Conservation (phyloP, 306 rosid species). For the Elaeagnus macrophylla region DNA sequence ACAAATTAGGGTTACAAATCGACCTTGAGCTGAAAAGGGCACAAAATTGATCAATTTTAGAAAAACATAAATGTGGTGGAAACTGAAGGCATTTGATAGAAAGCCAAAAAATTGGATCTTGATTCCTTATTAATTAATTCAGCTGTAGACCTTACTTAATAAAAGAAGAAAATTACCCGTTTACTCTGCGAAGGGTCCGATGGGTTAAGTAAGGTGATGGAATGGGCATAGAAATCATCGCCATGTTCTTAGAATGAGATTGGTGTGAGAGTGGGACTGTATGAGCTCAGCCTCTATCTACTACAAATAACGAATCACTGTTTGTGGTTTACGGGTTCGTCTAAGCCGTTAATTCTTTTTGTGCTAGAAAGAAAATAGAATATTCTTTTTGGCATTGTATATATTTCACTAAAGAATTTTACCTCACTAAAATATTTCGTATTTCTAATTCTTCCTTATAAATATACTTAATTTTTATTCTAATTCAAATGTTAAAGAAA, state of each 20-base stretch:
- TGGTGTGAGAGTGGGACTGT: neutral
- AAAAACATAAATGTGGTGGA: neutral
- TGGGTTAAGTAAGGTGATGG: constrained; percentile 33
- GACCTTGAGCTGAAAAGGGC: neutral
- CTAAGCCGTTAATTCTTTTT: too few relatives aligned
- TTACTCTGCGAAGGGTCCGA: constrained; percentile 33
- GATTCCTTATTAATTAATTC: neutral
- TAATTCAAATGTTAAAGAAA: too few relatives aligned
- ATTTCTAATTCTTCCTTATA: too few relatives aligned
- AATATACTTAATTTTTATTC: too few relatives aligned
- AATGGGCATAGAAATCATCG: constrained; percentile 39
- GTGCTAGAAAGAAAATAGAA: too few relatives aligned
- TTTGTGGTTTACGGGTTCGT: neutral
- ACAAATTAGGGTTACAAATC: neutral
- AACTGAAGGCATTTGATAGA: neutral
- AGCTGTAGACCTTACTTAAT: neutral
- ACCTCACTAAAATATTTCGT: too few relatives aligned
- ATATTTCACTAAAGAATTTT: too few relatives aligned
- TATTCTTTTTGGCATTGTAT: too few relatives aligned
- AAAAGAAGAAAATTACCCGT: constrained; percentile 33
- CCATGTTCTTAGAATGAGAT: constrained; percentile 23
- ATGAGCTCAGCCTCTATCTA: neutral
- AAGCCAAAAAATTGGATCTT: neutral
- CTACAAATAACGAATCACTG: neutral
- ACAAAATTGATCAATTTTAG: neutral